These are phyloP conservation scores for Emergomyces orientalis DNA, from an alignment of 2,329 filamentous ascomycete genomes.

Conservation along the genomic window DNA sequence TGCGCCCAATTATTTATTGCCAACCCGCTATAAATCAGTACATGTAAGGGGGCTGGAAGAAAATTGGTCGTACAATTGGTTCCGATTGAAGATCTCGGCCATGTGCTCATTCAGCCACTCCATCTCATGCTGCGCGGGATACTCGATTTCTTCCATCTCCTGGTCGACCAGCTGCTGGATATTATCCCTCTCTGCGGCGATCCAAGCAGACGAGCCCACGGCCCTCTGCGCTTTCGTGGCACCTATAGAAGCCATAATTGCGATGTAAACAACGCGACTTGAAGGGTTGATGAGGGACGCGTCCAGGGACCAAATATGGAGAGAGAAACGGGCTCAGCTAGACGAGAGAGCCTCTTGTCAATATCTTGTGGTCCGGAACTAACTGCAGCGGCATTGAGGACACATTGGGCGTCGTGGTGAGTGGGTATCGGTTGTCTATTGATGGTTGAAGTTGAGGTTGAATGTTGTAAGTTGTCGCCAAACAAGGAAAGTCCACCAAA, in stretches of 20 bases:
- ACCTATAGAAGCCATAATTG: conserved; percentile 29
- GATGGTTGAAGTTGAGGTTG: neutral
- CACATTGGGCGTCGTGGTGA: neutral
- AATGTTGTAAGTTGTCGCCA: neutral
- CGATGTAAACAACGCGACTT: conserved; percentile 31
- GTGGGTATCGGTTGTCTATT: neutral
- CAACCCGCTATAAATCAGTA: conserved; percentile 6
- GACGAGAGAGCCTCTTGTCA: neutral
- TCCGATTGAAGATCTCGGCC: conserved; percentile 80
- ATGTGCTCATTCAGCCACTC: conserved; percentile 99
- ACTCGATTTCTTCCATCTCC: conserved; percentile 88
- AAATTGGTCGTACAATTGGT: conserved; percentile 60
- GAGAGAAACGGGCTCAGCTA: neutral
- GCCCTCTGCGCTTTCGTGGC: conserved; percentile 39
- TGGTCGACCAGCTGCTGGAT: conserved; percentile 64
- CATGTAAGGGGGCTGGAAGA: neutral
- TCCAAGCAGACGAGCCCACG: conserved; percentile 77
- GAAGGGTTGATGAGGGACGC: neutral
- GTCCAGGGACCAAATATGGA: neutral
- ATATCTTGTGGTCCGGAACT: neutral
- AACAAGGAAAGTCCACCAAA: conserved; percentile 2
- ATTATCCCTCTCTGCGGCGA: conserved; percentile 72
- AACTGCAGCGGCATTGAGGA: neutral
- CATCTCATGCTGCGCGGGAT: conserved; percentile 83
- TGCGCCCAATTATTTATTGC: conserved; percentile 1